Evolutionary conservation across 1,284 basidiomycete species (phyloP), one percentile per base, ranked within the genome.

Genomic region (Papiliotrema flavescens): DNA sequence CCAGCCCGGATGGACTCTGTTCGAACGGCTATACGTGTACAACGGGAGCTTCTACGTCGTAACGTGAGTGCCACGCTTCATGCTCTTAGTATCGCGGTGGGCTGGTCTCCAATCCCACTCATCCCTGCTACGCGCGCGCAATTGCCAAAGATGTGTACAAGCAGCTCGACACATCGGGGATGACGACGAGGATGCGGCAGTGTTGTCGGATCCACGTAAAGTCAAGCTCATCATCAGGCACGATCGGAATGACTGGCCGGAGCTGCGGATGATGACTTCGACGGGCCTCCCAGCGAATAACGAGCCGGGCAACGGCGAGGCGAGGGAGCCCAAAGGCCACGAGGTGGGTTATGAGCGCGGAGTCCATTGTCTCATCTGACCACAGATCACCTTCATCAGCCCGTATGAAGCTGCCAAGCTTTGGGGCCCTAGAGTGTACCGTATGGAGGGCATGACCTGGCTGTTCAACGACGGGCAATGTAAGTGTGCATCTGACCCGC

Each of bases 1-100:
- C 65, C 54, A 65, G 35, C 64, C 73, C 1, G 75, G 75, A 1
- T 77, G 73, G 73, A 76, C 73, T 5, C 48, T 77, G 42, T 68
- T 73, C 47, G 73, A 77, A 36, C 66, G 65, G 53, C 48, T 74
- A 14, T 90, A 90, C 78, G 84, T 90, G 81, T 83, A 82, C 47
- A 85, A 88, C 62, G 88, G 86, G 13, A 87, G 85, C 0, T 76
- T 90, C 28, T 84, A 81, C 68, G 80, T 89, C 59, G 76, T 84
- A 58, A 84, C 79, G 55, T 80, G 75, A 48, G 77, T 78, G 22
- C 11, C 5, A 24, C 13, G 13, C 23, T 37, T 11, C 9, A 8
- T 36, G 6, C 28, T 32, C 11, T 32, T 32, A 32, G 28, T 32
- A 32, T 32, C 28, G 28, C 28, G 6, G 11, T 6, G 6, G 28